These are phyloP conservation scores for Amoeboaphelidium occidentale DNA, from an alignment of 371 early-diverging fungal genomes.

Conservation along the genomic window DNA sequence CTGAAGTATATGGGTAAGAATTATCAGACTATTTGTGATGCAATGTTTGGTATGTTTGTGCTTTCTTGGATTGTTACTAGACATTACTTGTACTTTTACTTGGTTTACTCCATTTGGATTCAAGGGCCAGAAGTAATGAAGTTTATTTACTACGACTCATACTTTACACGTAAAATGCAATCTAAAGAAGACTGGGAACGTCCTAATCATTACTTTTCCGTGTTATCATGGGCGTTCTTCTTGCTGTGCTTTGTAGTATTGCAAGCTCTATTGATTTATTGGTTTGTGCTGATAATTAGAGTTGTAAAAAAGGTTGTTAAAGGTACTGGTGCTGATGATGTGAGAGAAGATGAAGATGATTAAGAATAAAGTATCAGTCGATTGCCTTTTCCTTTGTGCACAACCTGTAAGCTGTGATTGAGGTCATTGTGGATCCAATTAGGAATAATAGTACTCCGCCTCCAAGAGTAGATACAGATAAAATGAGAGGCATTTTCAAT, in stretches of 20 bases:
- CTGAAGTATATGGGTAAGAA: constrained; percentile 31
- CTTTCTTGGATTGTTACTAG: constrained; percentile 49
- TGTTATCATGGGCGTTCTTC: constrained; percentile 14
- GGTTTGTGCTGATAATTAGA: constrained; percentile 43
- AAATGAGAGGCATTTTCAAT: too few species aligned
- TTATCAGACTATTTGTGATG: constrained; percentile 29
- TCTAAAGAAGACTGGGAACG: not conserved
- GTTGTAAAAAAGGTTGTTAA: constrained; percentile 33
- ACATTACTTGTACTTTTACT: constrained; percentile 29
- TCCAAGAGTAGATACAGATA: too few species aligned
- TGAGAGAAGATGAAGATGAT: constrained; percentile 24
- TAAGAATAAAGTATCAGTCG: too few species aligned
- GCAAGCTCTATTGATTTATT: constrained; percentile 38
- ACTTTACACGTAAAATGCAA: not conserved
- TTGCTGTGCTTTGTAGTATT: constrained; percentile 25
- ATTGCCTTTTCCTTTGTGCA: too few species aligned
- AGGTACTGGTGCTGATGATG: constrained; percentile 18
- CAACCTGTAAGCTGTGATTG: too few species aligned
- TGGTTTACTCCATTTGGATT: constrained; percentile 24
- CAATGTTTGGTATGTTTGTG: constrained; percentile 44
- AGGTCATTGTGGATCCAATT: too few species aligned
- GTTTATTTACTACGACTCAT: not conserved
- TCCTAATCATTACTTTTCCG: not conserved
- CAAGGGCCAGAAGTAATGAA: constrained; percentile 19
- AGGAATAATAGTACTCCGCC: too few species aligned